Conservation (phyloP, 768 basidiomycete species). For the Hebeloma cylindrosporum region DNA sequence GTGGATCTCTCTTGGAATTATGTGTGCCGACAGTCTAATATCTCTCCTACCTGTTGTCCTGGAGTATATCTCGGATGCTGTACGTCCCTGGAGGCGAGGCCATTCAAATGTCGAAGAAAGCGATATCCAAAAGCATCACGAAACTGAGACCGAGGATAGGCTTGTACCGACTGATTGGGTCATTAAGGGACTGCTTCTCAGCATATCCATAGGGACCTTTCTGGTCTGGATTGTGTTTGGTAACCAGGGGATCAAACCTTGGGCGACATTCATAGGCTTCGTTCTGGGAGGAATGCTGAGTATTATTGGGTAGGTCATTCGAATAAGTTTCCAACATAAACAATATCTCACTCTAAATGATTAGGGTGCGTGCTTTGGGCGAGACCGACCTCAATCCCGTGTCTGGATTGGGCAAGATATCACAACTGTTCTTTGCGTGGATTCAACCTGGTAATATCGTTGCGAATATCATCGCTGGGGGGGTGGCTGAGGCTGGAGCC, state of each 20-base stretch:
- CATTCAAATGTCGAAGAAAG: slow-evolving; percentile 20
- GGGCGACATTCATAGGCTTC: slow-evolving; percentile 90
- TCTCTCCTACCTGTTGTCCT: slow-evolving; percentile 76
- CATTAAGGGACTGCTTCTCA: slow-evolving; percentile 57
- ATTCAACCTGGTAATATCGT: slow-evolving; percentile 93
- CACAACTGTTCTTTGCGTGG: slow-evolving; percentile 92
- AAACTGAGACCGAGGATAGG: slow-evolving; percentile 74
- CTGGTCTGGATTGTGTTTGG: slow-evolving; percentile 92
- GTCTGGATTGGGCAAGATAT: slow-evolving; percentile 92
- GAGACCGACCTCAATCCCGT: slow-evolving; percentile 95
- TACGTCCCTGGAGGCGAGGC: slow-evolving; percentile 28
- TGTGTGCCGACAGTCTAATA: slow-evolving; percentile 90
- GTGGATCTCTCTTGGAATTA: slow-evolving; percentile 94
- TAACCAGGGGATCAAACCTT: slow-evolving; percentile 87
- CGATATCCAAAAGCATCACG: slow-evolving; percentile 46
- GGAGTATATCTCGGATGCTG: slow-evolving; percentile 45
- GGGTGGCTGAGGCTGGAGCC: slow-evolving; percentile 95
- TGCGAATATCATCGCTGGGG: slow-evolving; percentile 97
- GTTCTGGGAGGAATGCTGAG: slow-evolving; percentile 80
- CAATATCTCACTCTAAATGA: neutral
- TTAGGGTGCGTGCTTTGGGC: slow-evolving; percentile 87
- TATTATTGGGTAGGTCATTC: slow-evolving; percentile 65
- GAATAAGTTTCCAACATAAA: neutral
- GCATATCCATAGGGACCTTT: slow-evolving; percentile 67
- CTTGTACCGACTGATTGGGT: slow-evolving; percentile 86